Evolutionary conservation across 306 rosid genomes (phyloP).

Genomic region (Nissolia schottii): DNA sequence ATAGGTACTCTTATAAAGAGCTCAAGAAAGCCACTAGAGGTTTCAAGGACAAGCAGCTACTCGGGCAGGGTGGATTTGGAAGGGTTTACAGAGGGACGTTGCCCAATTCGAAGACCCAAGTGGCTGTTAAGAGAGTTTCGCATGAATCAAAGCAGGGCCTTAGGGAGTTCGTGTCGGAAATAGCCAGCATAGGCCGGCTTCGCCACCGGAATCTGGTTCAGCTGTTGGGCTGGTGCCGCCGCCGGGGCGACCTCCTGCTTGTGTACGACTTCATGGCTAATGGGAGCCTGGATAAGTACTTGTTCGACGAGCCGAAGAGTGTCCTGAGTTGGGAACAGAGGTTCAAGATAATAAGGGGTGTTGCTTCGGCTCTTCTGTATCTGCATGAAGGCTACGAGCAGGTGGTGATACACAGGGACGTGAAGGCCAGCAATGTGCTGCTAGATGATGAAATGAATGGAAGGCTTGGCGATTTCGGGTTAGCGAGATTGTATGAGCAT

Average conservation of each 20-base stretch:
- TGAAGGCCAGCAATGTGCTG: conserved; percentile 80
- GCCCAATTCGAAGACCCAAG: conserved; percentile 47
- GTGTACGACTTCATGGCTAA: conserved; percentile 84
- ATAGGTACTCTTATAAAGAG: conserved; percentile 71
- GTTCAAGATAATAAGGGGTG: conserved; percentile 65
- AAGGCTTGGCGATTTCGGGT: conserved; percentile 71
- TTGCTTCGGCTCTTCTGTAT: conserved; percentile 72
- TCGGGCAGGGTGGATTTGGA: conserved; percentile 82
- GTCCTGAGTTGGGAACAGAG: conserved; percentile 70
- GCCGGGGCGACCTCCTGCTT: conserved; percentile 57
- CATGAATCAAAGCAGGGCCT: conserved; percentile 83
- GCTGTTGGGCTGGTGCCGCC: conserved; percentile 79
- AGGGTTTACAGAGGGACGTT: conserved; percentile 70
- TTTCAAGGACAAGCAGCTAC: conserved; percentile 60
- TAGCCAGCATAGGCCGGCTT: conserved; percentile 76
- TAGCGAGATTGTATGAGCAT: conserved; percentile 77
- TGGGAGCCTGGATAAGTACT: conserved; percentile 66
- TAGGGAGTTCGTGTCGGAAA: conserved; percentile 72
- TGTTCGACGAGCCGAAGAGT: conserved; percentile 50
- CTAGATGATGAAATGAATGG: conserved; percentile 71
- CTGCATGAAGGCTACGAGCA: conserved; percentile 83
- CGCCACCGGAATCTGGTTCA: conserved; percentile 80
- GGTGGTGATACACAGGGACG: conserved; percentile 76
- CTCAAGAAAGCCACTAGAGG: conserved; percentile 68
- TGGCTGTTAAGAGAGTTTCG: conserved; percentile 76